Evolutionary conservation across 164 flowering plant genomes (phyloP).

Genomic region (Liriodendron chinense): DNA sequence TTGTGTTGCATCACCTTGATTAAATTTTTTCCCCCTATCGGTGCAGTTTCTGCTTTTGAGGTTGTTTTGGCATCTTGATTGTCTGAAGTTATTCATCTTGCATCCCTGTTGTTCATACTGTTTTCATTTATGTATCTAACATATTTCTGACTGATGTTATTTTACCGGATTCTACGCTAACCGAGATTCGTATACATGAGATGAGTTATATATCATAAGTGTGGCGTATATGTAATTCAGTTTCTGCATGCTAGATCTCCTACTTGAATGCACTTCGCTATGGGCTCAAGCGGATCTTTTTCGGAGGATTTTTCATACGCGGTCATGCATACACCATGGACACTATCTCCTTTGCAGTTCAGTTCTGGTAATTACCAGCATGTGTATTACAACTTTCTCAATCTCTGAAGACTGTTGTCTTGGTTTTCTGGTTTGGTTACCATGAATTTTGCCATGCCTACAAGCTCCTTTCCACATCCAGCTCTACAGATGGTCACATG

Average conservation of each 20-base stretch:
- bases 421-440: background rate
- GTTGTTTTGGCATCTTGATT: too few species aligned
- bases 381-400: background rate
- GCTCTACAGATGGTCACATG: background rate
- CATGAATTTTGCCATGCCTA: background rate
- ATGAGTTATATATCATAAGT: too few species aligned
- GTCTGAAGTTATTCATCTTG: background rate
- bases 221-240: background rate
- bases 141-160: background rate
- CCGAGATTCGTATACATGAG: too few species aligned
- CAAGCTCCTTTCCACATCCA: background rate
- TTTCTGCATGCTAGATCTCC: conserved; percentile 52
- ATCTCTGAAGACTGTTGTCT: background rate
- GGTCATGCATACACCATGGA: conserved; percentile 99
- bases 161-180: background rate
- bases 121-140: background rate
- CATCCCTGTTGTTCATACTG: background rate
- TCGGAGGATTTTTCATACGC: conserved; percentile 97
- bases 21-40: too few species aligned
- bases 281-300: conserved; percentile 90
- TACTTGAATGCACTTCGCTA: conserved; percentile 87
- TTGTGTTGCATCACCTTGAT: too few species aligned
- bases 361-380: conserved; percentile 64
- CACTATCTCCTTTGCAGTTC: conserved; percentile 91
- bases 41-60: too few species aligned